Percentiles rank a stretch among this genome's conserved stretches.
phyloP scores from a whole-genome alignment of 148 eudicot genomes.

The Talinum fruticosum region DNA sequence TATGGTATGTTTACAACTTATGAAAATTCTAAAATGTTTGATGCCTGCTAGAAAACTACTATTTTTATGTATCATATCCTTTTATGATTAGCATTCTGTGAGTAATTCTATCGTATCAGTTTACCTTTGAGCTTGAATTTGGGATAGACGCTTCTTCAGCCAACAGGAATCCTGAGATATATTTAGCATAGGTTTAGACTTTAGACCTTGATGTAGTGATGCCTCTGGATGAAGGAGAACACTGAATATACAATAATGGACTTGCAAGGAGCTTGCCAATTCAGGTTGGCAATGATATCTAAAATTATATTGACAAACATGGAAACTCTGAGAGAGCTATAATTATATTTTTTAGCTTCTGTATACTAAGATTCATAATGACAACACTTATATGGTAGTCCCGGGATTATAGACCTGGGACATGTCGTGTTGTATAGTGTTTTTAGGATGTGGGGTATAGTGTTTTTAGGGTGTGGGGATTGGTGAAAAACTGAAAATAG shows the following conservation, averaged over 20 bases:
- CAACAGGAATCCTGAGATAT: slow-evolving; percentile 1
- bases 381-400: too few species aligned
- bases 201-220: background rate
- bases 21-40: background rate
- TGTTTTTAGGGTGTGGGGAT: too few species aligned
- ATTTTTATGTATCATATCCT: background rate
- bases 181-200: background rate
- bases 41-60: background rate
- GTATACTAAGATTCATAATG: background rate
- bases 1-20: background rate
- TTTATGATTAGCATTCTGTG: background rate
- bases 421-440: too few species aligned
- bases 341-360: too few species aligned
- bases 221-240: background rate
- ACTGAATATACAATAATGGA: background rate
- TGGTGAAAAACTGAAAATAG: too few species aligned
- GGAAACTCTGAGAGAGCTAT: background rate
- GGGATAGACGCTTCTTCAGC: too few species aligned
- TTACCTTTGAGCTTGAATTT: background rate
- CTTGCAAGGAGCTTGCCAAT: background rate
- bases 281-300: background rate
- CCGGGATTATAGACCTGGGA: too few species aligned
- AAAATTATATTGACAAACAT: background rate
- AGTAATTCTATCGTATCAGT: background rate
- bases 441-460: too few species aligned